Evolutionary conservation across 192 early-diverging fungal species (phyloP), one percentile per base, ranked within the genome.

Genomic region (Coemansia sp.): DNA sequence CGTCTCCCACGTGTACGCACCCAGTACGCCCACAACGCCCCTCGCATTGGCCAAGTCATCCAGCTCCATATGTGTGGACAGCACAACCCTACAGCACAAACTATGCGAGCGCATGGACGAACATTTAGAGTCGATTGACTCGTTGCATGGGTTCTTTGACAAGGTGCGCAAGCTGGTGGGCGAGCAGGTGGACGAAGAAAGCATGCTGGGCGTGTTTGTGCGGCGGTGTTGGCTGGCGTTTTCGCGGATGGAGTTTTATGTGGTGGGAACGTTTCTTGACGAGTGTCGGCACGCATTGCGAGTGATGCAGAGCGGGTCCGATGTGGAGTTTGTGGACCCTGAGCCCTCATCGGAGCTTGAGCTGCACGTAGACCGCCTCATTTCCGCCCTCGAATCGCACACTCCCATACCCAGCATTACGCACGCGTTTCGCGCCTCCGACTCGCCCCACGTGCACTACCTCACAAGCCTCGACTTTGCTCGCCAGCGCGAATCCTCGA

Each of bases 191-290:
- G 77, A 80, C 58, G 74, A 72, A 22, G 77, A 80, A 57, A 82
- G 79, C 53, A 27, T 76, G 7, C 52, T 82, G 45, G 79, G 79
- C 0, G 61, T 82, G 27, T 82, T 76, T 48, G 67, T 73, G 37
- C 73, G 79, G 1, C 66, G 79, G 23, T 82, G 79, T 41, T 60
- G 59, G 11, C 45, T 82, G 67, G 79, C 79, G 1, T 82, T 76
- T 37, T 61, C 72, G 15, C 79, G 72, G 64, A 62, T 82, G 29
- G 79, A 82, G 64, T 82, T 82, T 57, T 70, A 82, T 58, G 64
- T 73, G 32, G 65, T 59, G 6, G 57, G 63, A 45, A 10, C 5
- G 43, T 57, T 82, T 23, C 63, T 67, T 35, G 35, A 22, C 1
- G 73, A 72, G 14, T 80, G 68, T 32, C 53, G 22, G 6, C 59